Conservation (phyloP, 1,284 basidiomycete species). For the Marasmius sp. region DNA sequence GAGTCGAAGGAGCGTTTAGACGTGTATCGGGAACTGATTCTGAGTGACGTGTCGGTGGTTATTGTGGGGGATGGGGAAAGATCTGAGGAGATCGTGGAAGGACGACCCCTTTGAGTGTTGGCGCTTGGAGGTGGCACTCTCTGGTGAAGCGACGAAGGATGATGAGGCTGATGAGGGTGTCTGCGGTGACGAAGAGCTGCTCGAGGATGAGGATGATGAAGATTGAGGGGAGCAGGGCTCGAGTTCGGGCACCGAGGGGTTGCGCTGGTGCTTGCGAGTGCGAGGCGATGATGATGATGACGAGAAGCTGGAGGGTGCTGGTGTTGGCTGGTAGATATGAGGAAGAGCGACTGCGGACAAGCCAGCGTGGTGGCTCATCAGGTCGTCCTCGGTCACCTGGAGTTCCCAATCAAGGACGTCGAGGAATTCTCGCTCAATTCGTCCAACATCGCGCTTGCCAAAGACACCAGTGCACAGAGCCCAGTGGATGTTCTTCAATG, state of each 20-base stretch:
- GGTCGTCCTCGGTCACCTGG: conserved; percentile 56
- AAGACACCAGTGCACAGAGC: conserved; percentile 76
- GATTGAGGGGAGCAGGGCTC: conserved; percentile 11
- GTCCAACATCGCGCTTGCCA: conserved; percentile 73
- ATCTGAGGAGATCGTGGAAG: conserved; percentile 1
- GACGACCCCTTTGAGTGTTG: neutral
- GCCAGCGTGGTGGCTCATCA: conserved; percentile 9
- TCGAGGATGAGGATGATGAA: conserved; percentile 1
- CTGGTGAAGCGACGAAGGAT: neutral
- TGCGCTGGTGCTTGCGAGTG: neutral
- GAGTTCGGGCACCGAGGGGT: conserved; percentile 6
- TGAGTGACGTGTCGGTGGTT: neutral
- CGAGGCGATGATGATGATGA: neutral
- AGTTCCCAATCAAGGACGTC: conserved; percentile 75
- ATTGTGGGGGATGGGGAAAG: neutral
- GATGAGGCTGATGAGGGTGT: conserved; percentile 8
- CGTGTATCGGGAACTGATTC: conserved; percentile 1
- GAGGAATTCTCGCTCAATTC: conserved; percentile 77
- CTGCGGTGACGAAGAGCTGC: conserved; percentile 10
- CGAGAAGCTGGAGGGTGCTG: neutral
- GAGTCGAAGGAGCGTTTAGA: neutral
- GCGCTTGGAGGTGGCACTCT: neutral
- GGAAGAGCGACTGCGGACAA: conserved; percentile 2
- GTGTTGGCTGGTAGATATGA: neutral
- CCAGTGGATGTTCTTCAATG: conserved; percentile 77